Percentiles rank a stretch among this genome's conserved stretches.
Conservation (phyloP, 148 eudicot species). For the Fagopyrum homotropicum region DNA sequence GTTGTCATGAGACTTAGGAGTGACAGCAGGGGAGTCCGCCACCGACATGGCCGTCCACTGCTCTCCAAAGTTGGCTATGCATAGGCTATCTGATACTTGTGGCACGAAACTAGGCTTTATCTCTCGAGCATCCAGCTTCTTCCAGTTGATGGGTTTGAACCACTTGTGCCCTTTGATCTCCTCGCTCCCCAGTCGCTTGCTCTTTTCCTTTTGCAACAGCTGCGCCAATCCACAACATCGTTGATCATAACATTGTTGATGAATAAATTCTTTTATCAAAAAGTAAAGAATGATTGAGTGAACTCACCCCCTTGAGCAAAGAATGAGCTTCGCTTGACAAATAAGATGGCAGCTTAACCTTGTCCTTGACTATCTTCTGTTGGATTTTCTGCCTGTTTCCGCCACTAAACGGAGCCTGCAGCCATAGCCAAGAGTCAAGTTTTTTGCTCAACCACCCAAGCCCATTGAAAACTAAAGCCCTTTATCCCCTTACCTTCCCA, state of each 20-base stretch:
- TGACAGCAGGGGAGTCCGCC: slow-evolving; percentile 6
- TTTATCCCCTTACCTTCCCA: slow-evolving; percentile 31
- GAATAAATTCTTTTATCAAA: no score
- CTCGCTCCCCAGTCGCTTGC: slow-evolving; percentile 40
- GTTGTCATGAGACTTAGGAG: not conserved
- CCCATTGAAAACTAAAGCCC: not conserved
- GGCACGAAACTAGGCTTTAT: slow-evolving; percentile 39
- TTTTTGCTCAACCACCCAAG: not conserved
- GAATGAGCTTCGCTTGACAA: slow-evolving; percentile 83
- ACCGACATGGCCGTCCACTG: slow-evolving; percentile 4
- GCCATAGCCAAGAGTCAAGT: not conserved
- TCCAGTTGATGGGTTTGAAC: slow-evolving; percentile 49
- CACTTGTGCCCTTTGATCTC: slow-evolving; percentile 45
- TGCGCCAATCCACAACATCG: slow-evolving; percentile 5
- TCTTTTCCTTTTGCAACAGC: slow-evolving; percentile 39
- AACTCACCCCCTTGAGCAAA: slow-evolving; percentile 67
- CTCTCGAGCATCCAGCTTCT: slow-evolving; percentile 38
- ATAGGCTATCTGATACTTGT: slow-evolving; percentile 25
- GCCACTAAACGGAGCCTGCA: slow-evolving; percentile 80
- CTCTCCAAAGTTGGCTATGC: slow-evolving; percentile 10
- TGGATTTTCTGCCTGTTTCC: slow-evolving; percentile 68
- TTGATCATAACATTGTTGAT: not conserved
- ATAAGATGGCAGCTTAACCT: slow-evolving; percentile 70
- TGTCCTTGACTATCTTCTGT: slow-evolving; percentile 75
- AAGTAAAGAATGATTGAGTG: not conserved